Evolutionary conservation across 257 asterid species (phyloP).

Genomic region (Solanum clarkiae): DNA sequence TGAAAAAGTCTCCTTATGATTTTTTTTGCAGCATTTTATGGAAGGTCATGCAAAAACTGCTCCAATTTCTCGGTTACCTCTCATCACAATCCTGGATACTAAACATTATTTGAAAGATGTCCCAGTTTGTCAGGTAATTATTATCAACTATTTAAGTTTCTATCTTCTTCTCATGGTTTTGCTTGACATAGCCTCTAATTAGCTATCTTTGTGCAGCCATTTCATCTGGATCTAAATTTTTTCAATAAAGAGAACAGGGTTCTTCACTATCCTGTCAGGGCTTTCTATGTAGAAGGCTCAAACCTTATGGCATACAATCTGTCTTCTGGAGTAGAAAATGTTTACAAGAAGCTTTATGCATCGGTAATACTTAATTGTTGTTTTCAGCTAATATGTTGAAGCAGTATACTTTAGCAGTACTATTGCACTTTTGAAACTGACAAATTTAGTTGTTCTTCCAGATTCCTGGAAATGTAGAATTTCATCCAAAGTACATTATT

Average conservation of each 20-base stretch:
- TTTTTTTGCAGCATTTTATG: slow-evolving; percentile 81
- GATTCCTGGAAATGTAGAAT: slow-evolving; percentile 90
- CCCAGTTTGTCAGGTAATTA: slow-evolving; percentile 84
- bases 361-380: slow-evolving; percentile 40
- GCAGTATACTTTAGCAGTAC: neutral
- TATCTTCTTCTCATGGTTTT: neutral
- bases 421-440: neutral
- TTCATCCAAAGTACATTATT: slow-evolving; percentile 53
- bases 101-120: slow-evolving; percentile 60
- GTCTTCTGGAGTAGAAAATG: slow-evolving; percentile 74
- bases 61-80: slow-evolving; percentile 94
- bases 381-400: neutral
- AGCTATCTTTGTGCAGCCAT: slow-evolving; percentile 50
- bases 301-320: slow-evolving; percentile 94
- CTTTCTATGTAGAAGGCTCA: slow-evolving; percentile 81
- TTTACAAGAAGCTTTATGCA: slow-evolving; percentile 80
- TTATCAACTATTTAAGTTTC: neutral
- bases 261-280: slow-evolving; percentile 96
- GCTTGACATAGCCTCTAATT: slow-evolving; percentile 15
- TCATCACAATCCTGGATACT: slow-evolving; percentile 63
- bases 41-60: slow-evolving; percentile 97
- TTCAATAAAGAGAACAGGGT: slow-evolving; percentile 82
- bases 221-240: slow-evolving; percentile 90
- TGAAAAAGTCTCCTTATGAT: neutral
- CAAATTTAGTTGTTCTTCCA: slow-evolving; percentile 21